Percentiles rank a stretch among this genome's conserved stretches.
phyloP scores from a whole-genome alignment of 208 protist genomes.

The Trypanosomatidae sp. region DNA sequence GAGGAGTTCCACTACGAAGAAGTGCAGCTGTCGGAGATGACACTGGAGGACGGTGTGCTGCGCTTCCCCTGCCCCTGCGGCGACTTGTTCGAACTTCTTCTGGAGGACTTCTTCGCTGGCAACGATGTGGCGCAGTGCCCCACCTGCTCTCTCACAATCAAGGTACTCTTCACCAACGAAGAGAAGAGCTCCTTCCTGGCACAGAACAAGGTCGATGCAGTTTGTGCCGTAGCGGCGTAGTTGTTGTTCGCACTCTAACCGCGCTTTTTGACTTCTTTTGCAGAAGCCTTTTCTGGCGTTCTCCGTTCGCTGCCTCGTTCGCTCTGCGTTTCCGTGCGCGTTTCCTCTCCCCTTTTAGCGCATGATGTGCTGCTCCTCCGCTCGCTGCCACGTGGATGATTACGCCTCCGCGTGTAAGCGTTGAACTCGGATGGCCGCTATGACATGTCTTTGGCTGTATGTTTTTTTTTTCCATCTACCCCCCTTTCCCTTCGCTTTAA shows the following conservation, averaged over 20 bases:
- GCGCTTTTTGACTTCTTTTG: neutral
- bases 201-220: neutral
- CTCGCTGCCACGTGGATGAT: neutral
- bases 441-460: neutral
- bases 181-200: slow-evolving; percentile 52
- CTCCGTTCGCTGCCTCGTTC: neutral
- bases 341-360: neutral
- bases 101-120: slow-evolving; percentile 75
- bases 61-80: slow-evolving; percentile 92
- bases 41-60: slow-evolving; percentile 65
- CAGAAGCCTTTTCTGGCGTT: neutral
- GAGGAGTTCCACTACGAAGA: slow-evolving; percentile 91
- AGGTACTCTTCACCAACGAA: slow-evolving; percentile 65
- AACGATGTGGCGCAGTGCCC: slow-evolving; percentile 83
- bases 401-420: neutral
- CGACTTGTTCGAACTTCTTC: slow-evolving; percentile 86
- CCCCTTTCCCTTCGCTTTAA: neutral
- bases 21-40: slow-evolving; percentile 82
- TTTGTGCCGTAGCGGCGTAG: slow-evolving; percentile 31
- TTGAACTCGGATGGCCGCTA: neutral
- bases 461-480: neutral
- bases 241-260: neutral
- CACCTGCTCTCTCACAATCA: slow-evolving; percentile 89
- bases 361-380: neutral
- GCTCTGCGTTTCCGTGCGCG: neutral